Conservation (phyloP, 257 asterid genomes). For the Ilex aquifolium region DNA sequence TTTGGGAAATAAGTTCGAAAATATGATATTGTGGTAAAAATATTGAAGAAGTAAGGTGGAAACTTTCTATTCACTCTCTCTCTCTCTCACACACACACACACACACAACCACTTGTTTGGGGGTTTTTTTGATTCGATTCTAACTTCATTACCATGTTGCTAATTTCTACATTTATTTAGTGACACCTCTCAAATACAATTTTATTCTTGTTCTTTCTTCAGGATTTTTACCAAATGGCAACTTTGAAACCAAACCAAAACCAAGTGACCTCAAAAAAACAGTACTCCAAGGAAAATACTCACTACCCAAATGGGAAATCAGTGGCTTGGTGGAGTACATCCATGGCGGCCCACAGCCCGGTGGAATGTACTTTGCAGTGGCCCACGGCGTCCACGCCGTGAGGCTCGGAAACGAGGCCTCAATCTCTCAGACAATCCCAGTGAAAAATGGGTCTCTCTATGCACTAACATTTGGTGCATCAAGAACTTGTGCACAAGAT, state of each 20-base stretch:
- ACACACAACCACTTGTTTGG: no score
- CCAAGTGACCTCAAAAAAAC: constrained; percentile 45
- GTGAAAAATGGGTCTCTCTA: constrained; percentile 64
- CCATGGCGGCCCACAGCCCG: constrained; percentile 91
- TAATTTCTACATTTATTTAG: no score
- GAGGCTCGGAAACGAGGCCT: constrained; percentile 87
- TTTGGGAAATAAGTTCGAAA: no score
- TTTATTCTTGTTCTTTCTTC: constrained; percentile 1
- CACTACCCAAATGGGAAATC: constrained; percentile 87
- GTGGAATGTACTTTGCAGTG: constrained; percentile 84
- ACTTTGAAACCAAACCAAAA: constrained; percentile 70
- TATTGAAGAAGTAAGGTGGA: no score
- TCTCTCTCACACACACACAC: no score
- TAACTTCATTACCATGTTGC: no score
- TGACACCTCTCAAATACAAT: neutral
- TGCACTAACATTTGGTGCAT: constrained; percentile 83
- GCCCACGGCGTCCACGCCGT: constrained; percentile 85
- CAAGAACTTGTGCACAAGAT: constrained; percentile 86
- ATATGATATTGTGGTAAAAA: no score
- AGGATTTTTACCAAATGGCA: constrained; percentile 80
- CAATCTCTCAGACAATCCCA: constrained; percentile 60
- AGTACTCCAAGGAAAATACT: constrained; percentile 44
- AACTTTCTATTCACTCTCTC: no score
- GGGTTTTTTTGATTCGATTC: no score
- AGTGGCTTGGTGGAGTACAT: constrained; percentile 73